Evolutionary conservation across 129 eudicot genomes (phyloP), one percentile per base, ranked within the genome.

Genomic region (Lonicera japonica): DNA sequence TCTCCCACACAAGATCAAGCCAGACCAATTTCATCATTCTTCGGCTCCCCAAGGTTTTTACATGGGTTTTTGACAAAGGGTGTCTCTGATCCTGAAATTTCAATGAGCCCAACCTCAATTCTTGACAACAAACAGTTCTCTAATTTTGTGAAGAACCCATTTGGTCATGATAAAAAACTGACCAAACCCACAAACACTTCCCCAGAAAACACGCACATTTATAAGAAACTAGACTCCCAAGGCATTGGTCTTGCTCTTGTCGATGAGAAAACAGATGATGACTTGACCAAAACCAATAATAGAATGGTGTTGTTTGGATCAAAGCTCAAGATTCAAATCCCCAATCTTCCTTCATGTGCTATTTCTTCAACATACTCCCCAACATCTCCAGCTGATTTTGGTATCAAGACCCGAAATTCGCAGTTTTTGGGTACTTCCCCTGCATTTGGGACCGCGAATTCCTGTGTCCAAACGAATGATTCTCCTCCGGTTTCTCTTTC

Each of bases 171-270:
- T 48, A 72, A 56, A 68, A 81, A 50, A 72, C 63, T 64, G 46
- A 48, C 70, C 61, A 79, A 79, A 74, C 60, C 86, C 70, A 41
- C 61, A 15, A 74, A 74, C 53, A 29, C 1, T 50, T 61, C 23
- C 17, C 54, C 54, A 8, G 24, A 48, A 54, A 67, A 55, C 64
- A 64, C 83, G 15, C 72, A 57, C 36, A 8, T 64, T 39, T 51
- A 54, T 15, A 80, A 82, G 45, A 75, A 63, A 3, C 16, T 68
- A 48, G 83, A 82, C 54, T 39, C 64, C 25, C 77, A 62, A 54
- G 81, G 86, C 13, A 87, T 82, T 65, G 89, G 94, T 8, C 87
- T 88, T 69, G 98, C 98, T 13, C 57, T 92, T 5, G 62, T 83
- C 43, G 79, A 81, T 51, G 87, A 82, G 39, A 79, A 83, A 57